phyloP scores from a whole-genome alignment of 2,329 filamentous ascomycete species.

The Hypoxylon sp. region DNA sequence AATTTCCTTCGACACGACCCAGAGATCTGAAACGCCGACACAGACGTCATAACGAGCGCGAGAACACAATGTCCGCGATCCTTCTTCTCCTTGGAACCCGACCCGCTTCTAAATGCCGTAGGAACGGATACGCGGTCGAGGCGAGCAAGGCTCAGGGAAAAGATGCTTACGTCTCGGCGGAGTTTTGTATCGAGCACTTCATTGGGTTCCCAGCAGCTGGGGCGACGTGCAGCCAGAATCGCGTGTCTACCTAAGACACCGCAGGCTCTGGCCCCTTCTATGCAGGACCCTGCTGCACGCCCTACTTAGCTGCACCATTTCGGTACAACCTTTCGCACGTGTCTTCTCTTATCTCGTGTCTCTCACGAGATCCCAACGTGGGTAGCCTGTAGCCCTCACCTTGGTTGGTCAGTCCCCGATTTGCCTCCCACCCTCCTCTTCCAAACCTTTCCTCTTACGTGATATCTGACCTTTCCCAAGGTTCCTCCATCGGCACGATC shows the following conservation, averaged over 20 bases:
- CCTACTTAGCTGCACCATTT: conserved; percentile 7
- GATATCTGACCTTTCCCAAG: conserved; percentile 11
- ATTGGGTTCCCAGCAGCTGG: conserved; percentile 23
- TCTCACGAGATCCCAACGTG: background rate
- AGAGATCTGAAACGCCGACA: conserved; percentile 4
- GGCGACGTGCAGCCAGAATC: background rate
- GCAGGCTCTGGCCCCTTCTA: conserved; percentile 5
- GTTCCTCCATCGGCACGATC: conserved; percentile 9
- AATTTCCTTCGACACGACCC: background rate
- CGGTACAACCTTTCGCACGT: conserved; percentile 34
- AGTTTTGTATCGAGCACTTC: conserved; percentile 32
- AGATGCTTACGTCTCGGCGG: conserved; percentile 24
- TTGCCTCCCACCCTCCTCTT: background rate
- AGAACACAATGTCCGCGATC: conserved; percentile 10
- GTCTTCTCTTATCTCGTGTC: conserved; percentile 19
- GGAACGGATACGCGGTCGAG: background rate
- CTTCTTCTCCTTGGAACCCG: conserved; percentile 1
- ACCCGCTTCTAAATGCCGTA: conserved; percentile 5
- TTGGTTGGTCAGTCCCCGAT: conserved; percentile 6
- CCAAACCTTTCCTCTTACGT: conserved; percentile 14
- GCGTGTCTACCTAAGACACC: background rate
- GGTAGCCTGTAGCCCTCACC: background rate
- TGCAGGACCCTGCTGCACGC: background rate
- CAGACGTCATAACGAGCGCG: conserved; percentile 10
- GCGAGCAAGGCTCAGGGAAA: background rate